Evolutionary conservation across 352 stramenopile genomes (phyloP), one percentile per base, ranked within the genome.

Genomic region (Globisporangium iwayamae): DNA sequence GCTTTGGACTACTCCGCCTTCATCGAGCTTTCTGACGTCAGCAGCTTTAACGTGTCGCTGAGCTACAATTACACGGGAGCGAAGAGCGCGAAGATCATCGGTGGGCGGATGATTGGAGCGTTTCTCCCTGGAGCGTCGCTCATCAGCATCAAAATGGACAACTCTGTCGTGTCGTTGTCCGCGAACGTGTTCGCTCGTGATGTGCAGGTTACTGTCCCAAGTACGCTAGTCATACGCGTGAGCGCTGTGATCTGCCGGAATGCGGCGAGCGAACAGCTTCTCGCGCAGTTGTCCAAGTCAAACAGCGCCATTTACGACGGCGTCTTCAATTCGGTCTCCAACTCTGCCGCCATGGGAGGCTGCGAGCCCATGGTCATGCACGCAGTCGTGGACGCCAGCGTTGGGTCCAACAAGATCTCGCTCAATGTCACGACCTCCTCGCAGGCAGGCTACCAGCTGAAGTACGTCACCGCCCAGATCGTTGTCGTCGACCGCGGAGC

Each of bases 361-460:
- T 89, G 79, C 28, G 79, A 89, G 25, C 57, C 62, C 43, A 59
- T 89, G 43, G 63, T 69, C 10, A 73, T 89, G 57, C 78, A 89
- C 61, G 75, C 75, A 18, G 38, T 85, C 0, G 67, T 83, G 3
- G 72, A 83, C 25, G 65, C 60, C 0, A 20, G 53, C 0, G 22
- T 70, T 32, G 77, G 73, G 22, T 55, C 59, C 2, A 70, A 78
- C 25, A 67, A 43, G 2, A 56, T 89, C 39, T 52, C 74, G 10
- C 56, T 87, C 32, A 66, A 84, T 34, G 55, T 73, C 20, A 80
- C 70, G 51, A 84, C 77, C 1, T 71, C 72, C 1, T 73, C 72
- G 20, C 66, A 48, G 32, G 50, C 63, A 36, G 79, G 79, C 0
- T 85, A 76, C 56, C 69, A 75, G 48, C 30, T 89, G 3, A 72